Evolutionary conservation across 768 basidiomycete genomes (phyloP), one percentile per base, ranked within the genome.

Genomic region (Hygrocybe punicea): DNA sequence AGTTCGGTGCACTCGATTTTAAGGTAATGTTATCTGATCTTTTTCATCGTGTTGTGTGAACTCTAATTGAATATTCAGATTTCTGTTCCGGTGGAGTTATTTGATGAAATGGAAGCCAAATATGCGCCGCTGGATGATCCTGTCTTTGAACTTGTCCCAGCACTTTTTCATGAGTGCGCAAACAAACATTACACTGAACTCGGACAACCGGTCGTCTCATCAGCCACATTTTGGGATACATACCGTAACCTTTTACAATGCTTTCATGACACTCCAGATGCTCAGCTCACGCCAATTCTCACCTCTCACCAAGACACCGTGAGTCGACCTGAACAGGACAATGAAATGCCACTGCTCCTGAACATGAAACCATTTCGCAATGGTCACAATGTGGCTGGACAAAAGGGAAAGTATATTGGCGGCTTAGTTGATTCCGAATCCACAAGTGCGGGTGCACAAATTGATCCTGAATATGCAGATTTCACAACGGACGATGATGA

Each of bases 61-160:
- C 36, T 29, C 21, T 34, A 6, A 25, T 52, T 4, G 39, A 61
- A n/a, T 17, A 4, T 25, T 46, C 57, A 72, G 71, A 60, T 72
- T 46, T 34, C 45, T 9, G 59, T 71, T 11, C 35, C 57, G 0
- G 0, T 11, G 0, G 53, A 62, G 13, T 35, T 68, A 2, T 21
- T 71, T n/a, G 61, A 70, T 45, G 9, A 53, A 16, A 16, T 70
- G 7, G 64, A 67, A 51, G 42, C 21, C 0, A 42, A 64, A 46
- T 78, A 68, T 57, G 71, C 73, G 0, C 74, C 70, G 1, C 63
- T 59, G 4, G 62, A 69, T 55, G 66, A 76, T 50, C 61, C 62
- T 3, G 67, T 75, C 1, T 76, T 77, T 52, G 54, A 75, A n/a
- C 64, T 78, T 0, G 67, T 71, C 4, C 75, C 77, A 2, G 62